Evolutionary conservation across 768 basidiomycete species (phyloP), one percentile per base, ranked within the genome.

Genomic region (Leccinellum albellum): DNA sequence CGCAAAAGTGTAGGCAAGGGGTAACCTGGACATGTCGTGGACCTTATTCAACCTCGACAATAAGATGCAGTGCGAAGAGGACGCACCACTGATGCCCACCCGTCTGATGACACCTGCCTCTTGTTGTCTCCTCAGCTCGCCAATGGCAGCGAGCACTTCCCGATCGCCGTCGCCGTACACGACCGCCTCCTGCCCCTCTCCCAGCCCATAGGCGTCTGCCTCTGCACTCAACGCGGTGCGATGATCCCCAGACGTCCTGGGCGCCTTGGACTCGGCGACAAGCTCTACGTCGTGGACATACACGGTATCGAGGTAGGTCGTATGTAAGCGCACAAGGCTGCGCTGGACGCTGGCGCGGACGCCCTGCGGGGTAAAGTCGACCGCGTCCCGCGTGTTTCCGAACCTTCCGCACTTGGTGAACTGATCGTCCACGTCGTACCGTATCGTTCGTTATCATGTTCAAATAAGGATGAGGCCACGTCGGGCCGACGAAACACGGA

Each of bases 341-440:
- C 82, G 82, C 49, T 76, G 69, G 17, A 95, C 80, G 59, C 86
- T 87, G 21, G 78, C 75, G 17, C 87, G 83, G 53, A 95, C 82
- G 33, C 79, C 82, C 6, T 67, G 61, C 1, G 89, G 87, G 2
- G 81, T 76, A 71, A 94, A 94, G 70, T 95, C 89, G 62, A 94
- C 94, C 44, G 78, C 75, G 2, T 75, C 72, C 17, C 65, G 66
- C 24, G 64, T 66, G 17, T 66, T 35, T 8, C 88, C 90, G 66
- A 87, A 90, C 33, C 92, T 81, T 23, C 93, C 93, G 58, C 88
- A 89, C 69, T 95, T 95, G 10, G 91, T 91, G 75, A 92, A 86
- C 90, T 93, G 15, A 13, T 8, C 33, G 42, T 35, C n/a, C n/a
- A n/a, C n/a, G n/a, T n/a, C n/a, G n/a, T n/a, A 52, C 20, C 29